Evolutionary conservation across 1,284 basidiomycete genomes (phyloP).

Genomic region (Ceratobasidium papillatum): DNA sequence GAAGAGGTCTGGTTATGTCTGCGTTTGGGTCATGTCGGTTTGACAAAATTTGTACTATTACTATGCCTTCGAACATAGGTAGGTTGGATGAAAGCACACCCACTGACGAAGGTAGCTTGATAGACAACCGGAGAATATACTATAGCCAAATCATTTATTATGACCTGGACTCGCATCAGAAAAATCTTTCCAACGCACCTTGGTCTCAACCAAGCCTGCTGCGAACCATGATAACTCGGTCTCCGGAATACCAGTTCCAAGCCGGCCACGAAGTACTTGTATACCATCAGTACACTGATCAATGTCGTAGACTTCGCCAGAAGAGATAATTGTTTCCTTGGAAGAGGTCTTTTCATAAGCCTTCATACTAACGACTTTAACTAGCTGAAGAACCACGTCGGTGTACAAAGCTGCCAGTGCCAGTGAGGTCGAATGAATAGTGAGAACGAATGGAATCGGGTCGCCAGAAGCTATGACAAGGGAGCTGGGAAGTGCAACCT

Average conservation of each 20-base stretch:
- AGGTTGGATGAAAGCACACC: background rate
- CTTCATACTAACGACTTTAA: background rate
- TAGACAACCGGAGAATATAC: background rate
- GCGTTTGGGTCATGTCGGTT: background rate
- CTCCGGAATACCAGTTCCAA: background rate
- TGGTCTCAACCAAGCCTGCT: background rate
- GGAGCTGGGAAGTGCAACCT: conserved; percentile 1
- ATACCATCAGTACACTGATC: background rate
- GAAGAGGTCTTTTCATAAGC: background rate
- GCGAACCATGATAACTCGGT: background rate
- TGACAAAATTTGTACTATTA: background rate
- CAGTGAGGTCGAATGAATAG: background rate
- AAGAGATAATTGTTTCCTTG: background rate
- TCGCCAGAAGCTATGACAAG: background rate
- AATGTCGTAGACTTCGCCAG: background rate
- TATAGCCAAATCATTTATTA: background rate
- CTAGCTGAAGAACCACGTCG: background rate
- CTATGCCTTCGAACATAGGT: background rate
- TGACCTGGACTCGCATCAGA: background rate
- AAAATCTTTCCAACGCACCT: background rate
- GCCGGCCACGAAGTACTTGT: conserved; percentile 1
- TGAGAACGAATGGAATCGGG: background rate
- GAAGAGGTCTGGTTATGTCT: background rate
- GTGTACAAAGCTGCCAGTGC: background rate
- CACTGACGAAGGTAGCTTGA: background rate